Evolutionary conservation across 768 basidiomycete genomes (phyloP), one percentile per base, ranked within the genome.

Genomic region (Dacryopinax spathularia): DNA sequence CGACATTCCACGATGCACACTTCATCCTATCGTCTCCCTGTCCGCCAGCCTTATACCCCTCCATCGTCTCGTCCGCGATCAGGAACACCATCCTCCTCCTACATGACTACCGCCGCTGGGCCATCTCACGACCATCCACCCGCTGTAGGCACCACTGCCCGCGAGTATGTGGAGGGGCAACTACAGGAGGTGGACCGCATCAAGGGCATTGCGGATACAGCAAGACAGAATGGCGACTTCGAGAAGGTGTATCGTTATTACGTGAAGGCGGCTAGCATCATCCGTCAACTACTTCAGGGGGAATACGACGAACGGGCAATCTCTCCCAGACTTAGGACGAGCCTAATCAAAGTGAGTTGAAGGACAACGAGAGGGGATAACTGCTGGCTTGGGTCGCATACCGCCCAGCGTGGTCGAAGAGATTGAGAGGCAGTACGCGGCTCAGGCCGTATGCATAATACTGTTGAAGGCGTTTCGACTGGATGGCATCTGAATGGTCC

Each of bases 231-330:
- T 20, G 48, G 48, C 29, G 48, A 56, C 48, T 56, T 56, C 20
- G 48, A 56, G 25, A 56, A 56, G 29, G 48, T 56, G 48, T 56
- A 56, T 56, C 48, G 48, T 5, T 27, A 56, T 29, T 56, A 56
- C 31, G 13, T 13, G 9, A 56, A 13, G 48, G 25, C 48, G 3
- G 48, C 48, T 29, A 56, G 15, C 48, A 56, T 56, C 29, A 56
- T 56, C 31, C 48, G 25, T 27, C 48, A 56, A 18, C 25, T 56
- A 5, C 29, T 56, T 3, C 3, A 13, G 29, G 25, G 25, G 25
- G 48, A 56, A 10, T 29, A 56, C 25, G n/a, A n/a, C n/a, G 48
- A 56, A 18, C 48, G 48, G 48, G 31, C 9, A 13, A 56, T 56
- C 25, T 56, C 48, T 18, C 9, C 15, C 18, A 22, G 48, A 13